Evolutionary conservation across 176 grass and related monocot genomes (phyloP).

Genomic region (Carex myosuroides): DNA sequence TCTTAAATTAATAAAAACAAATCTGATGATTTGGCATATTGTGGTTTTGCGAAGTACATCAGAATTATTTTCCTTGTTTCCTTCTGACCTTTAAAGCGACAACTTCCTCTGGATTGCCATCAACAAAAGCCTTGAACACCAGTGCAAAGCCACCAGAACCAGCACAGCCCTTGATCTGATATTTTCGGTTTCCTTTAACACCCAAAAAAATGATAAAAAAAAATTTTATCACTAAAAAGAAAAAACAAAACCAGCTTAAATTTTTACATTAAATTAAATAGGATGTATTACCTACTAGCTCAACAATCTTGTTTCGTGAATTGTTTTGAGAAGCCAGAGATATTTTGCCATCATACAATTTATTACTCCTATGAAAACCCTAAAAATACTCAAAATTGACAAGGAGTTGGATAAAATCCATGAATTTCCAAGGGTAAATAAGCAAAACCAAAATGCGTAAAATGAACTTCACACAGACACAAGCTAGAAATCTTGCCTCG

Average conservation of each 20-base stretch:
- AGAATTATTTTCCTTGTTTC: neutral
- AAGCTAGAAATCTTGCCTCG: constrained; percentile 30
- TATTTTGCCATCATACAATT: constrained; percentile 69
- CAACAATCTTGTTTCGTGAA: constrained; percentile 66
- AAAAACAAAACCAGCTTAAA: neutral
- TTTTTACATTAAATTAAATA: constrained; percentile 5
- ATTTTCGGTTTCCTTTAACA: constrained; percentile 59
- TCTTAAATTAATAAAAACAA: no score
- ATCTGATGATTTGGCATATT: neutral
- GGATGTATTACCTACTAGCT: constrained; percentile 67
- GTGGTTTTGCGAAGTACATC: neutral
- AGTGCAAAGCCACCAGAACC: constrained; percentile 77
- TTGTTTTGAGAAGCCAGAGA: constrained; percentile 55
- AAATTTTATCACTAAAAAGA: constrained; percentile 16
- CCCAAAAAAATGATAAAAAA: constrained; percentile 20
- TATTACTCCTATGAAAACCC: constrained; percentile 75
- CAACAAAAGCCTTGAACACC: constrained; percentile 78
- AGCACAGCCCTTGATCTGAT: constrained; percentile 78
- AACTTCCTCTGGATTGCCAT: constrained; percentile 55
- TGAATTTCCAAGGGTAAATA: neutral
- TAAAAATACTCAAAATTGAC: constrained; percentile 26
- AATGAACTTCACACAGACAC: neutral
- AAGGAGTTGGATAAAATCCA: neutral
- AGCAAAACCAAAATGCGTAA: neutral
- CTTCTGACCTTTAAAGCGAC: constrained; percentile 73